Evolutionary conservation across 306 rosid genomes (phyloP).

Genomic region (Dryas octopetala): DNA sequence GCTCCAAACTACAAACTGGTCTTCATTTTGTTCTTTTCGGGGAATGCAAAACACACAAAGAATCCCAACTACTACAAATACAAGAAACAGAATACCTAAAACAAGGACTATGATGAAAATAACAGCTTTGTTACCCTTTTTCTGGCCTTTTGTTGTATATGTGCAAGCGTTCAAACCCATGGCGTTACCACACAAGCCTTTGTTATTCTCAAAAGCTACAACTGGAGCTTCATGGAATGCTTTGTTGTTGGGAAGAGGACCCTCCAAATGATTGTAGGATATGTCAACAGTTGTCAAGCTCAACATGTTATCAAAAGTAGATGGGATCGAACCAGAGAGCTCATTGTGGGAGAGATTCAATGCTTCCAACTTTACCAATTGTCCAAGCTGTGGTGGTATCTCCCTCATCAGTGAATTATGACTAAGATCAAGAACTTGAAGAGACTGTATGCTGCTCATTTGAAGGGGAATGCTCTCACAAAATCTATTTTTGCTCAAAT

Average conservation of each 20-base stretch:
- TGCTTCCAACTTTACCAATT: conserved; percentile 16
- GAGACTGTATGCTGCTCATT: conserved; percentile 19
- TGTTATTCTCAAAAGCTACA: conserved; percentile 10
- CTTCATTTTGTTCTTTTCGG: not conserved
- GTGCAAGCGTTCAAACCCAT: conserved; percentile 2
- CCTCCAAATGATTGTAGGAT: conserved; percentile 33
- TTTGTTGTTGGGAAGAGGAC: conserved; percentile 29
- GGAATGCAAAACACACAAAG: not conserved
- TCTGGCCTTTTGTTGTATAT: not conserved
- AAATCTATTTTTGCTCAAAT: conserved; percentile 23
- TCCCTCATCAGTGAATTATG: conserved; percentile 25
- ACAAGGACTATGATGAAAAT: conserved; percentile 1
- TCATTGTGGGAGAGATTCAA: conserved; percentile 48
- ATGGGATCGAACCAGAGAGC: conserved; percentile 45
- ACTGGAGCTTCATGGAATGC: conserved; percentile 13
- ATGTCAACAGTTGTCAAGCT: conserved; percentile 35
- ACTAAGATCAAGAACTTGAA: conserved; percentile 45
- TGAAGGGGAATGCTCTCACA: conserved; percentile 11
- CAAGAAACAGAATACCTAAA: not conserved
- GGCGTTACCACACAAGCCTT: conserved; percentile 23
- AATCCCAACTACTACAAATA: not conserved
- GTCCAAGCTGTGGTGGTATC: conserved; percentile 39
- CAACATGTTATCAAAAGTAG: conserved; percentile 20
- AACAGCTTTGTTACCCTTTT: not conserved
- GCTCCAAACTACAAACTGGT: conserved; percentile 20